These are phyloP conservation scores for Exidia glandulosa DNA, from an alignment of 768 basidiomycete species.

Conservation along the genomic window DNA sequence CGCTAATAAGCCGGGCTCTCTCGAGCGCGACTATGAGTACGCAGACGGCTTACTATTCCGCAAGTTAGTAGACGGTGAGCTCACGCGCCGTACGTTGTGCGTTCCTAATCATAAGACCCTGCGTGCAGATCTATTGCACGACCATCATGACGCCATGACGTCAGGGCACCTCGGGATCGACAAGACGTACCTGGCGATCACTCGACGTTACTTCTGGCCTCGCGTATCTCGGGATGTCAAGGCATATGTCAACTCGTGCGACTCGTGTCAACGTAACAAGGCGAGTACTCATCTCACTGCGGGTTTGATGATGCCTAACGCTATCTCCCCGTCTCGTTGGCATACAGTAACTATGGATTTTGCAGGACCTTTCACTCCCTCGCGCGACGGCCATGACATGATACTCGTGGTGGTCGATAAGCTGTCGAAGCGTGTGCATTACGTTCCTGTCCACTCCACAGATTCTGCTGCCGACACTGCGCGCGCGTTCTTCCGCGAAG, in stretches of 20 bases:
- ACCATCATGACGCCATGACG: constrained; percentile 5
- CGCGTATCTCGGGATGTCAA: constrained; percentile 21
- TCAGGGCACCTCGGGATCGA: constrained; percentile 12
- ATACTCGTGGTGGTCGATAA: neutral
- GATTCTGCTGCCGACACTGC: constrained; percentile 5
- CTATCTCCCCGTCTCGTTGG: neutral
- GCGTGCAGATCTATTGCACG: neutral
- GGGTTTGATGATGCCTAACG: neutral
- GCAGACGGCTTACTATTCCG: neutral
- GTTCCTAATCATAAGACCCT: neutral
- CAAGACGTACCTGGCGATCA: constrained; percentile 12
- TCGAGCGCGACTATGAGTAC: too few relatives aligned
- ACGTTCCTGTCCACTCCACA: neutral
- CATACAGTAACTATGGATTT: neutral
- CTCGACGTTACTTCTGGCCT: constrained; percentile 11
- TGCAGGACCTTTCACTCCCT: neutral
- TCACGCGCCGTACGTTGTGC: neutral
- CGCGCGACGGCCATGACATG: neutral
- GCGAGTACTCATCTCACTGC: constrained; percentile 1
- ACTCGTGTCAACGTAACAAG: constrained; percentile 26
- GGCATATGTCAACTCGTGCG: constrained; percentile 22
- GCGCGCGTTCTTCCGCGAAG: constrained; percentile 14
- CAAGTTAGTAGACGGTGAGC: neutral
- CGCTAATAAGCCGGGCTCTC: too few relatives aligned
- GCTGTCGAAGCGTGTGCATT: neutral